Evolutionary conservation across 2,329 filamentous ascomycete species (phyloP).

Genomic region (Trichoderma hamatum): DNA sequence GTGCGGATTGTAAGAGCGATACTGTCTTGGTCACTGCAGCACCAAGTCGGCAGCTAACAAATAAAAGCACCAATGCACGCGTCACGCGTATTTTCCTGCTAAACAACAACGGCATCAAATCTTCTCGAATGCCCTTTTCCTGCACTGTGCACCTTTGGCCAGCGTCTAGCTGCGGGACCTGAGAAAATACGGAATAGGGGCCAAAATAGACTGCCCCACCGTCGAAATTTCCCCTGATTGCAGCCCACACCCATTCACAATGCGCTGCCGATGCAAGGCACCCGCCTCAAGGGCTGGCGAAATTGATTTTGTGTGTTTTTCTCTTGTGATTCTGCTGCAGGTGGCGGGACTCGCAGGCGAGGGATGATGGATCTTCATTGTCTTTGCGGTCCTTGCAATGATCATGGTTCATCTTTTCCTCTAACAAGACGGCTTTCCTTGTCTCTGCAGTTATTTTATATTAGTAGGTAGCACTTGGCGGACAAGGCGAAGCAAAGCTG

Average conservation of each 20-base stretch:
- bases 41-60: background rate
- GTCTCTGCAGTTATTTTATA: background rate
- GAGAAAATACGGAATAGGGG: background rate
- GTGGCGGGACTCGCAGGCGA: background rate
- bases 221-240: slow-evolving; percentile 14
- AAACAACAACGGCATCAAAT: background rate
- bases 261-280: background rate
- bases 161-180: background rate
- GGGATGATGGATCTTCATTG: background rate
- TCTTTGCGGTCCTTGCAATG: background rate
- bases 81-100: background rate
- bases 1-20: background rate
- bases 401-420: background rate
- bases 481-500: background rate
- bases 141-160: background rate
- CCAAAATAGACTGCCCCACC: background rate
- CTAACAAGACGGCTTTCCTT: background rate
- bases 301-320: background rate
- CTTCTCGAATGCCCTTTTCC: background rate
- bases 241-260: background rate
- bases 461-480: background rate
- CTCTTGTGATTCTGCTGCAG: background rate
- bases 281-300: background rate
- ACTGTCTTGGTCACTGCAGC: background rate
- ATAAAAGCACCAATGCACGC: too few species aligned